Conservation (phyloP, 495 filamentous ascomycete species). For the Penicillium flavigenum region DNA sequence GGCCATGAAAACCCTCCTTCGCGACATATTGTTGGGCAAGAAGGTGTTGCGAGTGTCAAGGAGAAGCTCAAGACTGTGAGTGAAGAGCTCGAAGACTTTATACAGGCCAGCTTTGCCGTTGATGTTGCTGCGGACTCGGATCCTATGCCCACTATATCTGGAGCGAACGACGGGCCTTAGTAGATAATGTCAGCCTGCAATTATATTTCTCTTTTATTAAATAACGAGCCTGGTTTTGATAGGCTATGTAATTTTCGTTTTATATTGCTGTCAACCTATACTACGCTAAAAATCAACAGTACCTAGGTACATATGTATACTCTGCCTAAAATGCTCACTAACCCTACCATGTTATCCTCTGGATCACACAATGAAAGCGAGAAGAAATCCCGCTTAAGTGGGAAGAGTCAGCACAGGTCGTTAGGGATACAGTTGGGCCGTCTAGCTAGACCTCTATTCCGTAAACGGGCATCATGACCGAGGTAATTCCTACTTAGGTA, state of each 20-base stretch:
- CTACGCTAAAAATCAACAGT: background rate
- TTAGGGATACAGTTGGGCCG: background rate
- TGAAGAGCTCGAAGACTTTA: slow-evolving; percentile 94
- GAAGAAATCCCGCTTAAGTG: background rate
- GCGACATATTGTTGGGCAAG: slow-evolving; percentile 88
- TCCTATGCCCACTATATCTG: slow-evolving; percentile 27
- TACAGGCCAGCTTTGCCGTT: slow-evolving; percentile 81
- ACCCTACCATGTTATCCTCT: background rate
- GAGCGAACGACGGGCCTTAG: slow-evolving; percentile 10
- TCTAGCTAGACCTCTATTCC: background rate
- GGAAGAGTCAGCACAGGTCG: background rate
- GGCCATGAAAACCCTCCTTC: slow-evolving; percentile 96
- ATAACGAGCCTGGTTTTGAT: background rate
- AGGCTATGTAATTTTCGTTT: background rate
- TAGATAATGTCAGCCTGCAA: background rate
- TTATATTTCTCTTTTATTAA: background rate
- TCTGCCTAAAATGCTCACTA: background rate
- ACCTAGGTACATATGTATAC: background rate
- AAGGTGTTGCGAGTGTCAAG: slow-evolving; percentile 84
- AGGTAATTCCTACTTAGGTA: background rate
- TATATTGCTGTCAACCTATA: background rate
- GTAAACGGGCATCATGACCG: background rate
- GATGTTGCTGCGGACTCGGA: slow-evolving; percentile 61
- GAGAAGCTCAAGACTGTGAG: slow-evolving; percentile 96
- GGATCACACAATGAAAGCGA: background rate